Base-by-base conservation (phyloP, 495 filamentous ascomycete species). In the Penicillium daleae region DNA sequence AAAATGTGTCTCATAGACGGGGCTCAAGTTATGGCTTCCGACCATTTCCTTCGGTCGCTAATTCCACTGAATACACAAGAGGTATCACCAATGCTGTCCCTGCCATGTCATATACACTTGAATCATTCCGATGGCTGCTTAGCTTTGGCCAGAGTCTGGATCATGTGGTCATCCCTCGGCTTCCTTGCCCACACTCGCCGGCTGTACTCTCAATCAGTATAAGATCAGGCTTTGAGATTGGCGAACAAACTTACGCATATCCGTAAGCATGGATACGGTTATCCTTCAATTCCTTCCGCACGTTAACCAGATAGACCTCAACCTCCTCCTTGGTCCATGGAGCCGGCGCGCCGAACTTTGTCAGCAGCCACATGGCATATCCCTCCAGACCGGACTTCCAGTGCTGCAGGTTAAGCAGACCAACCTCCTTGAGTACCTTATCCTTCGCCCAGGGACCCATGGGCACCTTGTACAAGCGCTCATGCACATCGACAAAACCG, bases 371-470 rank as follows among this genome's bases (percentile, higher is more conserved):
- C 66, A 71, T 71, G 37, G 57, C 54, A 51, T 61, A 70, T 0
- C 67, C 70, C 48, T 72, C 70, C 57, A 72, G 56, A 13, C 67
- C 70, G 26, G 60, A 54, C 5, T 86, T 70, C 37, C 88, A 87
- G 64, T 89, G 83, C 4, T 86, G 66, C 31, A 84, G 64, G 55
- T 90, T 86, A n/a, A 83, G 84, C 51, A 78, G 74, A 66, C 89
- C 90, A 26, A 89, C 84, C 61, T 85, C 83, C 70, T 90, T 91
- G 65, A 90, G 68, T 12, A 80, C 76, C 44, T 80, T 82, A 61
- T 91, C 86, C 66, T 80, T 85, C 9, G 88, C 78, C 89, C 90
- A 92, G 1, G 83, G 80, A 0, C 88, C 88, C 58, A 89, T 78
- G 12, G 89, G 90, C 62, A 89, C 77, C 55, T 89, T 87, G 59